A percentile compares a stretch with the other conserved stretches of the same genome.
phyloP scores from a whole-genome alignment of 2,329 filamentous ascomycete genomes.

The Aspergillus pseudonomiae region DNA sequence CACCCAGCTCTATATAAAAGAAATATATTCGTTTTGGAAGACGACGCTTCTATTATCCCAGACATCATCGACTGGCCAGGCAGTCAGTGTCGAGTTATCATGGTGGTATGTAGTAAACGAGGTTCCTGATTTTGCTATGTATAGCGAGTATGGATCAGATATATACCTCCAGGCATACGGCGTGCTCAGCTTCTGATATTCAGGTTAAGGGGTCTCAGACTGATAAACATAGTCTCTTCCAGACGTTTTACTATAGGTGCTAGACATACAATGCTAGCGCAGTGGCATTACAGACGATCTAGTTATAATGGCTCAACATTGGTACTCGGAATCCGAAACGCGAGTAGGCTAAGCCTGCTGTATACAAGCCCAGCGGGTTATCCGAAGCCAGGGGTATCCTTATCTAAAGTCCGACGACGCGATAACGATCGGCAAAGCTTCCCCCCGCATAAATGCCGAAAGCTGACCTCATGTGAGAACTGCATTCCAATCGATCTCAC shows the following conservation, averaged over 20 bases:
- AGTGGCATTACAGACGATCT: conserved; percentile 44
- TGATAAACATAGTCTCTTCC: conserved; percentile 40
- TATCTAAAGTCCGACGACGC: background rate
- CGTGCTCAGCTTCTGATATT: conserved; percentile 34
- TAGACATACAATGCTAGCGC: conserved; percentile 47
- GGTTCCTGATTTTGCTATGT: conserved; percentile 43
- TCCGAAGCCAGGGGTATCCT: background rate
- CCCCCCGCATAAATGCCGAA: background rate
- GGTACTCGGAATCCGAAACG: conserved; percentile 23
- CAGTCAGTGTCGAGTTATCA: conserved; percentile 42
- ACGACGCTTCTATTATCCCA: conserved; percentile 41
- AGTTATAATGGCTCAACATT: conserved; percentile 42
- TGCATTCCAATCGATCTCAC: background rate
- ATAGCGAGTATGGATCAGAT: conserved; percentile 21
- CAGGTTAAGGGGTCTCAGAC: conserved; percentile 34
- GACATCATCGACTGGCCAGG: conserved; percentile 50
- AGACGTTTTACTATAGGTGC: conserved; percentile 45
- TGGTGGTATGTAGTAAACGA: conserved; percentile 42
- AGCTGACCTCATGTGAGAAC: background rate
- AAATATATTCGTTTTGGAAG: conserved; percentile 48
- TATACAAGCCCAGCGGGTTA: background rate
- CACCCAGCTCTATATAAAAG: conserved; percentile 47
- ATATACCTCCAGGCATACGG: conserved; percentile 38
- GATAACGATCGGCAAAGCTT: background rate
- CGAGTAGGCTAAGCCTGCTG: too few species aligned